phyloP scores from a whole-genome alignment of 257 asterid species.

The Penstemon davidsonii region DNA sequence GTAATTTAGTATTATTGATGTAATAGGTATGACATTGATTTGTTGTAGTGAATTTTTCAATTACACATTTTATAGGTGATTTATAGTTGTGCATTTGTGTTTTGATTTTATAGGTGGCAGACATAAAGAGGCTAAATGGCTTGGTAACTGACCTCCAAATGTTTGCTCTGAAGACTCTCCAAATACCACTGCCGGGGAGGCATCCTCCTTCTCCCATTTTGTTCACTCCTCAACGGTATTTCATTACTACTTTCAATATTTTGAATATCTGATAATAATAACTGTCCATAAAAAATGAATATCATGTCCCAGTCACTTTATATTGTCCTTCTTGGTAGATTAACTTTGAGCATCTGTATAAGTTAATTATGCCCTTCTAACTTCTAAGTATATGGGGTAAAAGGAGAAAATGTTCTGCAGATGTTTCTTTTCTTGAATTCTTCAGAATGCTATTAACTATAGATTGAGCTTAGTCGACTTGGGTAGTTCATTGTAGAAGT shows the following conservation, averaged over 20 bases:
- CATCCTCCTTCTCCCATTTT: slow-evolving; percentile 76
- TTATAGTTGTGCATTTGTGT: neutral
- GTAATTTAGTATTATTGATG: too few relatives aligned
- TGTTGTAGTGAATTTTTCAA: neutral
- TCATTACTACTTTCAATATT: neutral
- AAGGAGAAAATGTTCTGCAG: neutral
- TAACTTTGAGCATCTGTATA: neutral
- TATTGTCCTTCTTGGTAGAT: neutral
- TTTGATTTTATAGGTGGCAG: slow-evolving; percentile 61
- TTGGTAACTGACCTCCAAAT: slow-evolving; percentile 86
- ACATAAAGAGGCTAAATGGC: slow-evolving; percentile 80
- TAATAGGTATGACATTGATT: neutral
- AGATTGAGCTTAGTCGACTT: neutral
- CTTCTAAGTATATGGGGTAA: too few relatives aligned
- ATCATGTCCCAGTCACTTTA: neutral
- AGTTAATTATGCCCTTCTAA: slow-evolving; percentile 2
- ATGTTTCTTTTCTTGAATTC: slow-evolving; percentile 1
- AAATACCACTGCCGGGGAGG: slow-evolving; percentile 85
- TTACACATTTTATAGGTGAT: neutral
- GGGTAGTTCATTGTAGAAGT: slow-evolving; percentile 3
- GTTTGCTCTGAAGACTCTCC: slow-evolving; percentile 85
- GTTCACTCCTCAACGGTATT: slow-evolving; percentile 55
- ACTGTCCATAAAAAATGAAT: neutral
- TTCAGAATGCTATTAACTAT: slow-evolving; percentile 3
- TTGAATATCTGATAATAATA: neutral